These are phyloP conservation scores for Monosporozyma yasuniensis DNA, from an alignment of 805 yeast species.

Conservation along the genomic window DNA sequence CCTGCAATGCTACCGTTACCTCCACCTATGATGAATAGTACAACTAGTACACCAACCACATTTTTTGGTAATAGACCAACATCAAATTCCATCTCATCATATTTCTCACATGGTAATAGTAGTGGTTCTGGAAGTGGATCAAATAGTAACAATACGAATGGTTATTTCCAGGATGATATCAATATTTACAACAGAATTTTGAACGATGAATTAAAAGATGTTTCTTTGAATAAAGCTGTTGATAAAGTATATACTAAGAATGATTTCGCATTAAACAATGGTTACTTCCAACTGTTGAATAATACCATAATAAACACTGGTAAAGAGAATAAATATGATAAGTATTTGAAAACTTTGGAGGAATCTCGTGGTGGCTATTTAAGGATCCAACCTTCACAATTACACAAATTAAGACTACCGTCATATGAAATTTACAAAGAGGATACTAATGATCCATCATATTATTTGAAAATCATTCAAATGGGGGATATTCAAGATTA, in stretches of 20 bases:
- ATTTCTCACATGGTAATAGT: slow-evolving; percentile 11
- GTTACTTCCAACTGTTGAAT: not conserved
- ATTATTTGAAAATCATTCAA: slow-evolving; percentile 25
- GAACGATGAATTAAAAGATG: slow-evolving; percentile 2
- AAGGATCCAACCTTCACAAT: slow-evolving; percentile 20
- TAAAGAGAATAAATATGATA: slow-evolving; percentile 13
- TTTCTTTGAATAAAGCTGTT: not conserved
- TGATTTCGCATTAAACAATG: not conserved
- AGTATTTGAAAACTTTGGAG: slow-evolving; percentile 15
- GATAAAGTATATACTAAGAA: not conserved
- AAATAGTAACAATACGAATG: not conserved
- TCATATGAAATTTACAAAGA: slow-evolving; percentile 15
- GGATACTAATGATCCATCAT: slow-evolving; percentile 10
- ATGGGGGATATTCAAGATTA: slow-evolving; percentile 34
- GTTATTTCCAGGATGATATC: slow-evolving; percentile 15
- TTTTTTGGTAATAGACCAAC: slow-evolving; percentile 9
- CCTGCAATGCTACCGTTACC: slow-evolving; percentile 2
- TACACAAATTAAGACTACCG: slow-evolving; percentile 18
- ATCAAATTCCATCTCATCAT: slow-evolving; percentile 21
- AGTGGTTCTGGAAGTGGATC: not conserved
- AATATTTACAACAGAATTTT: slow-evolving; percentile 23
- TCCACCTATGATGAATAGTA: not conserved
- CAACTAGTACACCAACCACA: not conserved
- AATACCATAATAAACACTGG: not conserved
- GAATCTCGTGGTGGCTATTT: slow-evolving; percentile 31